Conservation (phyloP, 1,284 basidiomycete species). For the Boletus smithii region DNA sequence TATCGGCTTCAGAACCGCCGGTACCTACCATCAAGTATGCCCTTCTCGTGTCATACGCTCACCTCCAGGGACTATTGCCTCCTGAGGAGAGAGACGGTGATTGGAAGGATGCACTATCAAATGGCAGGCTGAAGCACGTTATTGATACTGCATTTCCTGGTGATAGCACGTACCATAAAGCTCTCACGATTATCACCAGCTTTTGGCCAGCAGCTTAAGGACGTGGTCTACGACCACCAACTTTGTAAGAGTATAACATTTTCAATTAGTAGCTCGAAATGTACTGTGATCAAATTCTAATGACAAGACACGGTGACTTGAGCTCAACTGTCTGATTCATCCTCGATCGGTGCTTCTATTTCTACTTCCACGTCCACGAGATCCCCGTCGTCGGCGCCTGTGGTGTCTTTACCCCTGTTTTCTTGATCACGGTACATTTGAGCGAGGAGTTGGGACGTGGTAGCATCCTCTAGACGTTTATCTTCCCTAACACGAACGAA, state of each 20-base stretch:
- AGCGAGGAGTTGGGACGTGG: constrained; percentile 68
- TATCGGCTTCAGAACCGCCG: constrained; percentile 23
- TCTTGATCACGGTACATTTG: constrained; percentile 68
- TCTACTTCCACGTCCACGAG: constrained; percentile 50
- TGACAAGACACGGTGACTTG: not conserved
- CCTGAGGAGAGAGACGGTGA: constrained; percentile 38
- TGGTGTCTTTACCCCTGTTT: constrained; percentile 36
- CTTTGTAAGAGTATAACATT: not conserved
- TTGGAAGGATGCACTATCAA: constrained; percentile 38
- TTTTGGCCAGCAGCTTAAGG: constrained; percentile 17
- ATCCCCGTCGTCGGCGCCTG: constrained; percentile 49
- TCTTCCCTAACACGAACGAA: constrained; percentile 82
- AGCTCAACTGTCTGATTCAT: constrained; percentile 27
- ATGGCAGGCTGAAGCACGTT: constrained; percentile 18
- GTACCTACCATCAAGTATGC: constrained; percentile 41
- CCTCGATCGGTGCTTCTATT: constrained; percentile 34
- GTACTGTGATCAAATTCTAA: not conserved
- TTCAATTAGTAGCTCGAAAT: not conserved
- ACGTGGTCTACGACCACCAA: not conserved
- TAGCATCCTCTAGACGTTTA: constrained; percentile 77
- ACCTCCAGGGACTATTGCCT: constrained; percentile 38
- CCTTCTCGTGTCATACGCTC: constrained; percentile 46
- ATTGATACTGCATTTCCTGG: constrained; percentile 21
- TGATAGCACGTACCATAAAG: constrained; percentile 21
- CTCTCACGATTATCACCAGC: constrained; percentile 17